Conservation (phyloP, 2,329 filamentous ascomycete genomes). For the Alternaria sp. region DNA sequence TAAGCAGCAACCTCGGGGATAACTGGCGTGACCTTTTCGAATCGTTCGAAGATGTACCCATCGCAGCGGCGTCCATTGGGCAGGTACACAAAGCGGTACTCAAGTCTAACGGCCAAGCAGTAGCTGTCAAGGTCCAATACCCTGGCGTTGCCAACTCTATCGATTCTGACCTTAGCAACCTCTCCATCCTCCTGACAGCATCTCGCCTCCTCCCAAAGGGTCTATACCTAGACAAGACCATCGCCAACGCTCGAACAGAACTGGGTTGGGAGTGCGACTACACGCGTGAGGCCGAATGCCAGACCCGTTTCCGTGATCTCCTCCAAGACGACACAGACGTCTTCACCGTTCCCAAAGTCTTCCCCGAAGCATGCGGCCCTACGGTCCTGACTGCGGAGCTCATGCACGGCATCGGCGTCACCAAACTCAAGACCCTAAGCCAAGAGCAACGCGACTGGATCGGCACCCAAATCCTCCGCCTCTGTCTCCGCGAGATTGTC, state of each 20-base stretch:
- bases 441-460: constrained; percentile 95
- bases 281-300: constrained; percentile 83
- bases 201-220: constrained; percentile 90
- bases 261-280: constrained; percentile 99
- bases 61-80: constrained; percentile 95
- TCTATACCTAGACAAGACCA: constrained; percentile 94
- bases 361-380: constrained; percentile 79
- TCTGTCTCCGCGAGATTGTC: constrained; percentile 90
- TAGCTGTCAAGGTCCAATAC: constrained; percentile 97
- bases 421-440: constrained; percentile 75
- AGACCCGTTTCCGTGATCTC: constrained; percentile 76
- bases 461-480: constrained; percentile 87
- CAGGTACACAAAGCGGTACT: constrained; percentile 90
- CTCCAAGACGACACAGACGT: constrained; percentile 76
- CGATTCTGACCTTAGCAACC: constrained; percentile 93
- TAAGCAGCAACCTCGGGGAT: constrained; percentile 77
- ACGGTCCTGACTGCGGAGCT: constrained; percentile 94
- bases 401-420: constrained; percentile 86
- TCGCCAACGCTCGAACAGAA: constrained; percentile 90
- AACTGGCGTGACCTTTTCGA: constrained; percentile 86
- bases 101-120: constrained; percentile 74
- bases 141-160: constrained; percentile 96
- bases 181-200: constrained; percentile 88
- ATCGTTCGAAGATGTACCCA: constrained; percentile 87
- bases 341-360: constrained; percentile 82